These are phyloP conservation scores for Fomitiporia mediterranea DNA, from an alignment of 1,284 basidiomycete species.

Conservation along the genomic window DNA sequence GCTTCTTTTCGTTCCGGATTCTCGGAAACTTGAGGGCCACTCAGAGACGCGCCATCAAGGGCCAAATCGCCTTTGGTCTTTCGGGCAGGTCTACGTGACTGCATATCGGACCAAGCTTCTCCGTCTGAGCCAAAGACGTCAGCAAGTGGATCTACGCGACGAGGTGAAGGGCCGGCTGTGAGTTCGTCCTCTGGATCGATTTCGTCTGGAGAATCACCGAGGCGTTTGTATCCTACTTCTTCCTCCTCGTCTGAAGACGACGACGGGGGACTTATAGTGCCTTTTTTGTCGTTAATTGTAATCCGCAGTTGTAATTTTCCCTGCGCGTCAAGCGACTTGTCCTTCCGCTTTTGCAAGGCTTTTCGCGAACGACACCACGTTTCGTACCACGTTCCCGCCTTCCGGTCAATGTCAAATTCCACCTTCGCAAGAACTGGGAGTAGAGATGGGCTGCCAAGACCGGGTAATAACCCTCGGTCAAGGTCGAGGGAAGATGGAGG, in stretches of 20 bases:
- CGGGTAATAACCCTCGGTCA: slow-evolving; percentile 57
- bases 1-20: slow-evolving; percentile 20
- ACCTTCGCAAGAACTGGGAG: slow-evolving; percentile 83
- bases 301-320: slow-evolving; percentile 18
- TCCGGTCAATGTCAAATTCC: slow-evolving; percentile 80
- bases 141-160: slow-evolving; percentile 35
- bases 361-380: slow-evolving; percentile 67
- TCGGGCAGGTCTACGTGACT: slow-evolving; percentile 41
- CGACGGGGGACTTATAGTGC: slow-evolving; percentile 7
- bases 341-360: slow-evolving; percentile 19
- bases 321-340: slow-evolving; percentile 25
- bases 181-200: slow-evolving; percentile 21
- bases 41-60: slow-evolving; percentile 46
- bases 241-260: slow-evolving; percentile 20
- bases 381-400: slow-evolving; percentile 71
- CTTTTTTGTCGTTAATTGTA: slow-evolving; percentile 17
- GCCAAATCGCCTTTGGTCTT: slow-evolving; percentile 36
- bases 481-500: slow-evolving; percentile 43
- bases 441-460: slow-evolving; percentile 54
- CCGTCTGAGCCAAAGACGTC: slow-evolving; percentile 55
- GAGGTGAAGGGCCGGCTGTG: slow-evolving; percentile 14
- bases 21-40: slow-evolving; percentile 34
- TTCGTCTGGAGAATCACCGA: slow-evolving; percentile 32
- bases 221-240: slow-evolving; percentile 31
- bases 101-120: slow-evolving; percentile 57